These are phyloP conservation scores for Fusarium pseudonygamai DNA, from an alignment of 2,329 filamentous ascomycete species.

Conservation along the genomic window DNA sequence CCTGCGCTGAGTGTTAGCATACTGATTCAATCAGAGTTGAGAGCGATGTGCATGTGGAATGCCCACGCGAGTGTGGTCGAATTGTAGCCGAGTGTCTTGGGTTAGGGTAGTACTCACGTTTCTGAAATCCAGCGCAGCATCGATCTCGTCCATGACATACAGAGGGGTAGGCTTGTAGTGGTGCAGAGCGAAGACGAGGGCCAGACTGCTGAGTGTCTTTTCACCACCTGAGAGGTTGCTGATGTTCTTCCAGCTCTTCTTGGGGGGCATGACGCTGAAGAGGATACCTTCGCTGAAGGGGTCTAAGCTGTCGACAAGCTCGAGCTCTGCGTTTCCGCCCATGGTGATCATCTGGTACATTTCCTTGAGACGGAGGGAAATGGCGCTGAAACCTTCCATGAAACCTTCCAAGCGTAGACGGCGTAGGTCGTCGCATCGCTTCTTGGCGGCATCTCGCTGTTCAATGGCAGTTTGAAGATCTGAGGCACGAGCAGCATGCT, in stretches of 20 bases:
- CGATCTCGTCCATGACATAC: slow-evolving; percentile 99
- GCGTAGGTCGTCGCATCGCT: slow-evolving; percentile 90
- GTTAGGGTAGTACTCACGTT: slow-evolving; percentile 73
- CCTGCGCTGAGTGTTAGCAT: slow-evolving; percentile 59
- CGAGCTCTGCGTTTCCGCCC: slow-evolving; percentile 97
- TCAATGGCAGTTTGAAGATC: slow-evolving; percentile 83
- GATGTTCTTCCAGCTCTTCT: slow-evolving; percentile 99
- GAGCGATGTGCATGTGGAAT: slow-evolving; percentile 19
- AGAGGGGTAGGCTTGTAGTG: slow-evolving; percentile 97
- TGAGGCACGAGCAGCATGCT: slow-evolving; percentile 81
- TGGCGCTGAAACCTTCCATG: slow-evolving; percentile 96
- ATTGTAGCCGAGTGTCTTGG: slow-evolving; percentile 40
- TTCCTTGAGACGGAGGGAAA: slow-evolving; percentile 94
- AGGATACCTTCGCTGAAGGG: slow-evolving; percentile 97
- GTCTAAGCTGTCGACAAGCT: slow-evolving; percentile 94
- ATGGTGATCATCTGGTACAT: slow-evolving; percentile 99
- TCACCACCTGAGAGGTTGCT: slow-evolving; percentile 94
- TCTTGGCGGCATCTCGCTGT: slow-evolving; percentile 87
- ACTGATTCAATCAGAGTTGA: neutral
- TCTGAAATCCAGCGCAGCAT: slow-evolving; percentile 95
- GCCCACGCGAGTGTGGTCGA: slow-evolving; percentile 20
- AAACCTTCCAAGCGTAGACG: slow-evolving; percentile 92
- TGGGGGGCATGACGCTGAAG: slow-evolving; percentile 98
- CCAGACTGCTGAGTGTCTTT: slow-evolving; percentile 93
- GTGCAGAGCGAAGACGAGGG: slow-evolving; percentile 96